Conservation (phyloP, 441 rosid genomes). For the Croton laevigatus region DNA sequence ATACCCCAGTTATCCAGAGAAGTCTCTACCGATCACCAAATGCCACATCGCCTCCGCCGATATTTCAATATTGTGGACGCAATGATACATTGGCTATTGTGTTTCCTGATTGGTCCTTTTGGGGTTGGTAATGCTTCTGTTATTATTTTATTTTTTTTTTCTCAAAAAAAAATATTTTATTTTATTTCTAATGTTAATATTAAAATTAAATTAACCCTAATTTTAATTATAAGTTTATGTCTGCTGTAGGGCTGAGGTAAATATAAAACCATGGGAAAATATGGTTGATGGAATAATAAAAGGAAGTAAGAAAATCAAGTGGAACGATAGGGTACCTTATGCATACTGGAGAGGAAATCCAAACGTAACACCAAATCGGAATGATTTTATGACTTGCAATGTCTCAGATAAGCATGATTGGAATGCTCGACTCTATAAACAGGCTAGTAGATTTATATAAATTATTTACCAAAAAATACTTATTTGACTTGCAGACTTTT, state of each 20-base stretch:
- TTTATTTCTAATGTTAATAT: neutral
- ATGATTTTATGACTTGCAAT: constrained; percentile 51
- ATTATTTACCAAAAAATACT: too few species aligned
- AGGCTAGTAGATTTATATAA: constrained; percentile 25
- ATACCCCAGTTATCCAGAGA: constrained; percentile 40
- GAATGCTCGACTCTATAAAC: constrained; percentile 40
- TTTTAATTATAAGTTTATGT: neutral
- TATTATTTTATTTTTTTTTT: neutral
- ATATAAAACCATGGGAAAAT: constrained; percentile 46
- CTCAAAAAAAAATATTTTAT: too few species aligned
- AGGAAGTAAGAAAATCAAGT: constrained; percentile 38
- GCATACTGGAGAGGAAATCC: constrained; percentile 75
- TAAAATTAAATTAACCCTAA: neutral
- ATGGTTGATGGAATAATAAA: constrained; percentile 35
- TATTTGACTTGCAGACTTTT: too few species aligned
- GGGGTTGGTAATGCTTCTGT: constrained; percentile 67
- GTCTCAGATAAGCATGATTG: constrained; percentile 44
- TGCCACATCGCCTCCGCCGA: constrained; percentile 38
- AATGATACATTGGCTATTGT: constrained; percentile 37
- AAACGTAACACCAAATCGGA: constrained; percentile 32
- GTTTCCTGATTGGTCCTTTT: constrained; percentile 74
- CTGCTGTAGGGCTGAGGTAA: constrained; percentile 43
- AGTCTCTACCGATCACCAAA: constrained; percentile 26
- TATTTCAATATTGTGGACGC: constrained; percentile 55
- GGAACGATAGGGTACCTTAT: constrained; percentile 49